phyloP scores from a whole-genome alignment of 2,329 filamentous ascomycete species.

The Colletotrichum melonis region DNA sequence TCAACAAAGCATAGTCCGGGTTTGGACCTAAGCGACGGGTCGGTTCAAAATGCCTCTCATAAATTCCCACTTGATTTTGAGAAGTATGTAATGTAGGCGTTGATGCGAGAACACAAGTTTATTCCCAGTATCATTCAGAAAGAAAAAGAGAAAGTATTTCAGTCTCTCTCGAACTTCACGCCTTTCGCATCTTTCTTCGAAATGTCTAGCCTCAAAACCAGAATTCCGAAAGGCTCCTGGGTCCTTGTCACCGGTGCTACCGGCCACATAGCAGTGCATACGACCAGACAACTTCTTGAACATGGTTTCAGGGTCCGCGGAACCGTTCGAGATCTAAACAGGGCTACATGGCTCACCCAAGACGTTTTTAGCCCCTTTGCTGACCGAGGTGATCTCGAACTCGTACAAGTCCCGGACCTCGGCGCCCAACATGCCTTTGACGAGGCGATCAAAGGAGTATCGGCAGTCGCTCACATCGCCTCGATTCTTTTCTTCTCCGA shows the following conservation, averaged over 20 bases:
- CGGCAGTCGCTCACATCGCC: not conserved
- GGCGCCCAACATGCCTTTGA: not conserved
- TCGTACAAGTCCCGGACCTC: not conserved
- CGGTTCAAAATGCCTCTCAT: too few species aligned
- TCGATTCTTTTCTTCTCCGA: not conserved
- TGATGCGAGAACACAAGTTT: too few species aligned
- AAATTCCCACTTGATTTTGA: too few species aligned
- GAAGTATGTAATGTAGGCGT: too few species aligned
- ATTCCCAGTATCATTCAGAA: too few species aligned
- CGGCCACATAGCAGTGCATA: constrained; percentile 53
- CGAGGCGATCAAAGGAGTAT: not conserved
- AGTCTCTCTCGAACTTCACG: too few species aligned
- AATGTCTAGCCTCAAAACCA: too few species aligned
- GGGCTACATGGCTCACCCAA: constrained; percentile 44
- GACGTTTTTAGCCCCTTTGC: not conserved
- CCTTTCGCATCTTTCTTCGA: too few species aligned
- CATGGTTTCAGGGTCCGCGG: constrained; percentile 57
- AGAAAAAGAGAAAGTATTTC: too few species aligned
- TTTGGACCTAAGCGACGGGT: too few species aligned
- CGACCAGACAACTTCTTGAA: constrained; percentile 50
- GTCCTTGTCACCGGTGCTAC: constrained; percentile 56
- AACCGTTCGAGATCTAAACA: constrained; percentile 49
- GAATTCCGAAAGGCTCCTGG: constrained; percentile 40
- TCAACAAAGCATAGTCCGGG: too few species aligned
- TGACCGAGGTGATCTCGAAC: not conserved